These are phyloP conservation scores for Colletotrichum sansevieriae DNA, from an alignment of 2,329 filamentous ascomycete species.

Conservation along the genomic window DNA sequence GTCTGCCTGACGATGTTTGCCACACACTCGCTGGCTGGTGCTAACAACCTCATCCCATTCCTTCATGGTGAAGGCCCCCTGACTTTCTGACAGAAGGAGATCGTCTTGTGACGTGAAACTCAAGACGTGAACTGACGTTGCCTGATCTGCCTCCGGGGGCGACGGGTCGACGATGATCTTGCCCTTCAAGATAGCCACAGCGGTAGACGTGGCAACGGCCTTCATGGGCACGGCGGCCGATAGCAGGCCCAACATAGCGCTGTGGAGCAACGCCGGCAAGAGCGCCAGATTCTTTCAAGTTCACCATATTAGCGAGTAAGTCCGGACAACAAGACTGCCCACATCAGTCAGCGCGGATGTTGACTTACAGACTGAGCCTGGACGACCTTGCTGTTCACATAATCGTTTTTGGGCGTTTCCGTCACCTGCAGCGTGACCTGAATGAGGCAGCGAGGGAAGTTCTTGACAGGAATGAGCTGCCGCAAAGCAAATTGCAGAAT, in stretches of 20 bases:
- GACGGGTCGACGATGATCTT: conserved; percentile 71
- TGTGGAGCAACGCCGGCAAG: conserved; percentile 85
- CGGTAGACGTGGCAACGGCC: conserved; percentile 75
- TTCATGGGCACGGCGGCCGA: conserved; percentile 86
- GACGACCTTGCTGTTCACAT: conserved; percentile 70
- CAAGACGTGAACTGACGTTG: conserved; percentile 83
- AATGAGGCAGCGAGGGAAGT: conserved; percentile 82
- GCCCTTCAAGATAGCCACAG: conserved; percentile 68
- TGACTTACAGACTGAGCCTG: conserved; percentile 71
- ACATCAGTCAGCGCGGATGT: neutral
- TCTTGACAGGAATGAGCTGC: conserved; percentile 79
- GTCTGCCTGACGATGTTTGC: conserved; percentile 53
- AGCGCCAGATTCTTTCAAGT: conserved; percentile 77
- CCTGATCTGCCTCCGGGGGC: conserved; percentile 70
- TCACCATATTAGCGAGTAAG: conserved; percentile 24
- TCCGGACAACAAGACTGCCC: conserved; percentile 2
- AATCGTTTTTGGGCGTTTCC: conserved; percentile 76
- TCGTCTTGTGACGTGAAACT: conserved; percentile 82
- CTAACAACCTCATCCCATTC: conserved; percentile 81
- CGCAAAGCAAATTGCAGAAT: conserved; percentile 79
- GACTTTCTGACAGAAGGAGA: conserved; percentile 83
- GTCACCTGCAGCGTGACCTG: conserved; percentile 86
- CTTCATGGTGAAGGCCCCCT: conserved; percentile 80
- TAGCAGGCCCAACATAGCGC: conserved; percentile 81
- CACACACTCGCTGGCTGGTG: conserved; percentile 76